phyloP scores from a whole-genome alignment of 345 rosid species.

The Eucalyptus shirleyi region DNA sequence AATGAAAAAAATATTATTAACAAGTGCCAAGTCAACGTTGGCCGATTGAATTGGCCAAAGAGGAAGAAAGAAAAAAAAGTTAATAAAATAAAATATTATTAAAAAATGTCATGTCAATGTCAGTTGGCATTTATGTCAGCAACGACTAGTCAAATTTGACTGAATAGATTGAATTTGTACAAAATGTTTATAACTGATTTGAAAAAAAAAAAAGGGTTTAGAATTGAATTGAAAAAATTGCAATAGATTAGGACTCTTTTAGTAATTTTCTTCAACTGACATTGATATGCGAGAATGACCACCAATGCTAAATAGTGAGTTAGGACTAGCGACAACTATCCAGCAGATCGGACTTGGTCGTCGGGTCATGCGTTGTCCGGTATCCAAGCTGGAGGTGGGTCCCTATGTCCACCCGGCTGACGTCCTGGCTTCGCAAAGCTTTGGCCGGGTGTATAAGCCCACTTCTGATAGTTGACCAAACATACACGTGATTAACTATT shows the following conservation, averaged over 20 bases:
- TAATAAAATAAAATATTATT: too few species aligned
- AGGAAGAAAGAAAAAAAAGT: too few species aligned
- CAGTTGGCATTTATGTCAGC: too few species aligned
- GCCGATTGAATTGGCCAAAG: rapidly evolving
- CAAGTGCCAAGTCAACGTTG: rapidly evolving
- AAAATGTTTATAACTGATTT: rapidly evolving
- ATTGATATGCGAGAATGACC: too few species aligned
- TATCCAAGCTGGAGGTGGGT: not conserved
- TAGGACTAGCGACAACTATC: not conserved
- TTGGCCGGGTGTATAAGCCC: not conserved
- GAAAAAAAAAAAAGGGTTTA: too few species aligned
- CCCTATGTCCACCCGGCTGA: not conserved
- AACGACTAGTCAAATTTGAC: rapidly evolving
- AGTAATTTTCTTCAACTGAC: too few species aligned
- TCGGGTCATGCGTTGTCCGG: not conserved
- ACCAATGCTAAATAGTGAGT: too few species aligned
- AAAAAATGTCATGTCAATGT: too few species aligned
- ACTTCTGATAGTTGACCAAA: not conserved
- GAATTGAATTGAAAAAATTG: too few species aligned
- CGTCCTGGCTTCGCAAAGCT: not conserved
- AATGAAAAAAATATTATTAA: too few species aligned
- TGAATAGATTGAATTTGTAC: rapidly evolving
- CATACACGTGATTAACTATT: not conserved
- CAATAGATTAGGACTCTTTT: too few species aligned
- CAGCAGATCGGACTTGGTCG: not conserved